These are phyloP conservation scores for Murraya paniculata DNA, from an alignment of 345 rosid species.

Conservation along the genomic window DNA sequence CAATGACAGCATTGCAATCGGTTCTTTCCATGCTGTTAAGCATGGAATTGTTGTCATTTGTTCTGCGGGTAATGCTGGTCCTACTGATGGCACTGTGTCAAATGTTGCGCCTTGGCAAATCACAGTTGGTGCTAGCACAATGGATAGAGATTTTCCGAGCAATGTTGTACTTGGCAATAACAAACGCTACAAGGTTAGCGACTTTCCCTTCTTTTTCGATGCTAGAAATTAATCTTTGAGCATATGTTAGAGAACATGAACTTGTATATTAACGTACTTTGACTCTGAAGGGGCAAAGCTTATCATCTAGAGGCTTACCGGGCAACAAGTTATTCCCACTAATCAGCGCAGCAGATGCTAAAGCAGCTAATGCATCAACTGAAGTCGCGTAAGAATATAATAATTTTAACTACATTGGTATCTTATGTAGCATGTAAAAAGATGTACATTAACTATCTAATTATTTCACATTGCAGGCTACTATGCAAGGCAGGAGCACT, in stretches of 20 bases:
- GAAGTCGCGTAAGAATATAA: conserved; percentile 54
- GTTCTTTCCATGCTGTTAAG: conserved; percentile 73
- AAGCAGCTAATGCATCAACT: conserved; percentile 44
- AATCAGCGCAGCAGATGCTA: conserved; percentile 53
- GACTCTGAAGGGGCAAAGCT: conserved; percentile 67
- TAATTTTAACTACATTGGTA: not conserved
- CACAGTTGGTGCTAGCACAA: conserved; percentile 88
- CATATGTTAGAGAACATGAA: not conserved
- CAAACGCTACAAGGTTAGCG: conserved; percentile 53
- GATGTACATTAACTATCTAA: not conserved
- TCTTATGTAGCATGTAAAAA: not conserved
- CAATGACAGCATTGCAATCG: conserved; percentile 65
- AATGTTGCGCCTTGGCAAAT: conserved; percentile 87
- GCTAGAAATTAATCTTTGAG: not conserved
- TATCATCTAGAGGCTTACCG: conserved; percentile 47
- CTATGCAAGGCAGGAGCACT: conserved; percentile 56
- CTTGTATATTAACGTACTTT: not conserved
- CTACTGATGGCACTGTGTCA: conserved; percentile 52
- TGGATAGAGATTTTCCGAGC: conserved; percentile 78
- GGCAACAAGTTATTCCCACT: conserved; percentile 48
- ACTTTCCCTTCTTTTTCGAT: not conserved
- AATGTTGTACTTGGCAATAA: conserved; percentile 56
- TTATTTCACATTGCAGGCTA: conserved; percentile 32
- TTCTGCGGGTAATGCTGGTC: conserved; percentile 88
- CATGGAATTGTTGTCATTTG: conserved; percentile 58